Evolutionary conservation across 2,329 filamentous ascomycete genomes (phyloP).

Genomic region (Mycosphaerelloides madeirae): DNA sequence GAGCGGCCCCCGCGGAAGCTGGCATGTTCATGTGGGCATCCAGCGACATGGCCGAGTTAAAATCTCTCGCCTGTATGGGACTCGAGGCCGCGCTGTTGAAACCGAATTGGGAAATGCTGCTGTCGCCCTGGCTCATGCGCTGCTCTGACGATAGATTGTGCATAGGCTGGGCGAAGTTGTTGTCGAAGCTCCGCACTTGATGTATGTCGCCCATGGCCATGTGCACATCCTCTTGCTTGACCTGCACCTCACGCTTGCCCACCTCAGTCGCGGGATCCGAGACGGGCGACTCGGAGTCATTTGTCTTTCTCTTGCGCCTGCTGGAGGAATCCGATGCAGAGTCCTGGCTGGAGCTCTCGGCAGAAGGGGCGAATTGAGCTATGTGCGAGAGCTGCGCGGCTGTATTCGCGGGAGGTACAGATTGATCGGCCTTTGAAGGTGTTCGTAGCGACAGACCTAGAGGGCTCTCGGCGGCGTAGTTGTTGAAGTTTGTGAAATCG

Average conservation of each 20-base stretch:
- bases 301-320: conserved; percentile 38
- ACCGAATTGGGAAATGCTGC: conserved; percentile 51
- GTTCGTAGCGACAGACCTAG: conserved; percentile 23
- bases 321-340: conserved; percentile 40
- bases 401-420: conserved; percentile 2
- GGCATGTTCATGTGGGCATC: conserved; percentile 24
- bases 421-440: conserved; percentile 25
- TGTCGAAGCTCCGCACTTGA: conserved; percentile 25
- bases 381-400: conserved; percentile 13
- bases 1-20: conserved; percentile 13
- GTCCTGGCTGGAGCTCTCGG: conserved; percentile 40
- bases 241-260: conserved; percentile 17
- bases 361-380: conserved; percentile 24
- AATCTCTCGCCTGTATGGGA: conserved; percentile 36
- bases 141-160: conserved; percentile 32
- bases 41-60: conserved; percentile 27
- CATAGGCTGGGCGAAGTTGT: conserved; percentile 28
- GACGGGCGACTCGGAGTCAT: conserved; percentile 33
- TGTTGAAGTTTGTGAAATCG: conserved; percentile 22
- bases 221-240: conserved; percentile 29
- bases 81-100: conserved; percentile 58
- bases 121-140: conserved; percentile 28
- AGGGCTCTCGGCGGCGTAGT: conserved; percentile 25
- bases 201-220: conserved; percentile 22
- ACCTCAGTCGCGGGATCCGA: conserved; percentile 25